Percentiles rank a stretch among this genome's conserved stretches.
These are phyloP conservation scores for Groenewaldozyma sp. DNA, from an alignment of 1,139 yeast species.

Conservation along the genomic window DNA sequence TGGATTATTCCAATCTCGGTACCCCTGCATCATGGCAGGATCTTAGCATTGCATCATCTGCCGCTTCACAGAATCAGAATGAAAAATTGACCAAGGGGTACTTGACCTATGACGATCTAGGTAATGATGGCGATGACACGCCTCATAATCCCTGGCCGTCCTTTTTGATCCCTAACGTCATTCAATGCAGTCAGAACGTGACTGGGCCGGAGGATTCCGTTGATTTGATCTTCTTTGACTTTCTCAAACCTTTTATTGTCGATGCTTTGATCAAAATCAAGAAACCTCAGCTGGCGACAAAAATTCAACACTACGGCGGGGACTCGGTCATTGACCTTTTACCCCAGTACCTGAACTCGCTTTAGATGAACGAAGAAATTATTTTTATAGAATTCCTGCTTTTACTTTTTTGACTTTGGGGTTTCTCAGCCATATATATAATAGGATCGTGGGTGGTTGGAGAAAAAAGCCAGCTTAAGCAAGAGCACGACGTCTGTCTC, in stretches of 20 bases:
- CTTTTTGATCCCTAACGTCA: constrained; percentile 66
- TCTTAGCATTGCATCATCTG: neutral
- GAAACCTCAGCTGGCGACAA: constrained; percentile 10
- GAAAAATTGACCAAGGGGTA: constrained; percentile 44
- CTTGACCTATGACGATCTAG: constrained; percentile 75
- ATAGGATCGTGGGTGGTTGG: too few species aligned
- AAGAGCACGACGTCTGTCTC: constrained; percentile 70
- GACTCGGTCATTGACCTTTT: constrained; percentile 41
- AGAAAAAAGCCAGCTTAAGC: constrained; percentile 24
- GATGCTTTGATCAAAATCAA: constrained; percentile 40
- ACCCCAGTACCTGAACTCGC: constrained; percentile 19
- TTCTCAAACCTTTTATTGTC: constrained; percentile 53
- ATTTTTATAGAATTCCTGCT: neutral
- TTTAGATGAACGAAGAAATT: too few species aligned
- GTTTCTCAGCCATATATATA: too few species aligned
- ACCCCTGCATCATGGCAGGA: constrained; percentile 11
- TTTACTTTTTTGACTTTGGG: neutral
- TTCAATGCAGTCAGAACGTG: constrained; percentile 39
- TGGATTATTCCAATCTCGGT: constrained; percentile 17
- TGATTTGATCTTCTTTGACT: constrained; percentile 72
- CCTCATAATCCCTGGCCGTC: constrained; percentile 53
- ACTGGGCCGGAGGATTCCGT: constrained; percentile 30
- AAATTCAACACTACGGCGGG: constrained; percentile 40
- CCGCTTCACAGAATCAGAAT: neutral
- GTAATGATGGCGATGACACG: constrained; percentile 84